A percentile compares a stretch with the other conserved stretches of the same genome.
phyloP scores from a whole-genome alignment of 306 rosid genomes.

The Quercus alba region DNA sequence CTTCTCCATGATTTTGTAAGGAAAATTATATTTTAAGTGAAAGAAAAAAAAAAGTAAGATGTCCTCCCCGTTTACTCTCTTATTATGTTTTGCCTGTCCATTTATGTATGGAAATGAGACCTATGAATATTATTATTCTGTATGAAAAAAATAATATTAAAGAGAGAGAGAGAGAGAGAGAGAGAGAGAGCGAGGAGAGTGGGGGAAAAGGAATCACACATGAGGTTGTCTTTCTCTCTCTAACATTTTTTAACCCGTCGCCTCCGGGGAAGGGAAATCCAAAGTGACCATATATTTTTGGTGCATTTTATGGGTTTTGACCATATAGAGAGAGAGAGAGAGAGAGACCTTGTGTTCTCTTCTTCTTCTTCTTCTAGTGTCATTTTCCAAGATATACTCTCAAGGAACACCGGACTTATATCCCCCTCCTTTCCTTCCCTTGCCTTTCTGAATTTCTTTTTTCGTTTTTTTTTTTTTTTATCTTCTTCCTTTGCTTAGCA shows the following conservation, averaged over 20 bases:
- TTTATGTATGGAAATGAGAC: constrained; percentile 33
- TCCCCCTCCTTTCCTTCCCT: constrained; percentile 39
- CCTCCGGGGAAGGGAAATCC: constrained; percentile 53
- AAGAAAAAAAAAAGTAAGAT: constrained; percentile 21
- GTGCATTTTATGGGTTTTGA: constrained; percentile 44
- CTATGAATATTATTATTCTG: not conserved
- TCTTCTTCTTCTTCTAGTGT: constrained; percentile 52
- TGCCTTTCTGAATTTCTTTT: constrained; percentile 29
- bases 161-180: constrained; percentile 13
- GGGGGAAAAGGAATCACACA: constrained; percentile 71
- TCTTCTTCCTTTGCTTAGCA: constrained; percentile 19
- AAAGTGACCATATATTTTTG: constrained; percentile 29
- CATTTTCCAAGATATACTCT: constrained; percentile 85
- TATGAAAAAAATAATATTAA: not conserved
- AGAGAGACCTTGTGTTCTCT: constrained; percentile 25
- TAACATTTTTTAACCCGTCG: constrained; percentile 59
- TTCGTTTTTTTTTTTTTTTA: constrained; percentile 10
- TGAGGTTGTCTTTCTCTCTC: constrained; percentile 56
- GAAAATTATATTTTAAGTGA: constrained; percentile 14
- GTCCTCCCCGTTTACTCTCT: constrained; percentile 8
- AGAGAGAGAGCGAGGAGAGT: constrained; percentile 42
- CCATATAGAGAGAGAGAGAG: constrained; percentile 15
- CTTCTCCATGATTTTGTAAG: not conserved
- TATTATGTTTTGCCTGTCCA: constrained; percentile 25
- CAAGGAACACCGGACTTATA: constrained; percentile 47